A percentile compares a stretch with the other conserved stretches of the same genome.
phyloP scores from a whole-genome alignment of 345 rosid species.

The Eucalyptus sp. region DNA sequence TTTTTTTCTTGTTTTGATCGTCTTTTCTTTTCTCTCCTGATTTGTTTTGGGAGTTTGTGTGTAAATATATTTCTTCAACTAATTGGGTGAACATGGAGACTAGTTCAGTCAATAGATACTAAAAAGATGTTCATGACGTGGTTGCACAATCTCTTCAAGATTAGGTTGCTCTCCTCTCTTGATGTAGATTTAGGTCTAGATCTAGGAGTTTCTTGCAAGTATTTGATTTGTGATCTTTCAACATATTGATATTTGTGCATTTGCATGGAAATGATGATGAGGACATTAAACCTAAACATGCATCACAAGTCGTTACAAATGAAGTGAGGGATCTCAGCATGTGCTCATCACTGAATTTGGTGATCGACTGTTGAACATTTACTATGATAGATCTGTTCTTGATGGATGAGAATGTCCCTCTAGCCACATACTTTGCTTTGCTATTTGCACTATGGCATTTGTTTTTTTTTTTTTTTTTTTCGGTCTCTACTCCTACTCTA shows the following conservation, averaged over 20 bases:
- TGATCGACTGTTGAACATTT: neutral
- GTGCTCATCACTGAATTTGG: neutral
- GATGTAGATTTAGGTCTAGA: neutral
- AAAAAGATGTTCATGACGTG: neutral
- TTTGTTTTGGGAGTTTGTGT: neutral
- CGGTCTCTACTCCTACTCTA: too few relatives aligned
- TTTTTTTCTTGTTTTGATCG: too few relatives aligned
- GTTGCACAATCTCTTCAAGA: neutral
- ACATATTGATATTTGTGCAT: too few relatives aligned
- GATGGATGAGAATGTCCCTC: neutral
- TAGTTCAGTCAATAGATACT: neutral
- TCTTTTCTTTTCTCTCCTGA: neutral
- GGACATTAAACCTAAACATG: accelerated
- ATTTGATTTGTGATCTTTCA: neutral
- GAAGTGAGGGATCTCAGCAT: neutral
- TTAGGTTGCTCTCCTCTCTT: neutral
- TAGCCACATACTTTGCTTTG: neutral
- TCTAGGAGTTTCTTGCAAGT: neutral
- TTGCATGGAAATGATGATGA: neutral
- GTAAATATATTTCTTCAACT: neutral
- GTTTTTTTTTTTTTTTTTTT: too few relatives aligned
- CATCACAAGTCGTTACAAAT: neutral
- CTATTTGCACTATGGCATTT: too few relatives aligned
- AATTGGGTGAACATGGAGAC: neutral
- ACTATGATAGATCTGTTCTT: neutral